Evolutionary conservation across 179 eudicot genomes (phyloP).

Genomic region (Kewa caespitosa): DNA sequence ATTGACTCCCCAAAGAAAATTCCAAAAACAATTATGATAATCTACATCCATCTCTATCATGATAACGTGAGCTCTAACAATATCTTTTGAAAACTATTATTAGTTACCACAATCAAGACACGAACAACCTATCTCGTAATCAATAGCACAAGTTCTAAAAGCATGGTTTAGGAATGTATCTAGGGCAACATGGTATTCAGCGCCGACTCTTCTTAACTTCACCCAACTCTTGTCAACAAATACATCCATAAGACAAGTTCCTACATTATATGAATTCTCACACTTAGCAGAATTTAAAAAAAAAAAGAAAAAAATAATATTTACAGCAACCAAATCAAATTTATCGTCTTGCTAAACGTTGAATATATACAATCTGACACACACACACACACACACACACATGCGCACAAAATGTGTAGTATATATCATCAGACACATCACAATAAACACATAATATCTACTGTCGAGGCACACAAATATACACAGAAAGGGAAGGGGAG

Average conservation of each 20-base stretch:
- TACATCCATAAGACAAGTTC: not conserved
- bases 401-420: too few species aligned
- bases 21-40: slow-evolving; percentile 3
- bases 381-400: too few species aligned
- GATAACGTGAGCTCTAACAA: not conserved
- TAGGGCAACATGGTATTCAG: not conserved
- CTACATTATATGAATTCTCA: too few species aligned
- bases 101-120: not conserved
- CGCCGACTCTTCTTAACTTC: not conserved
- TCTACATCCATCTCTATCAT: slow-evolving; percentile 2
- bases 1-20: not conserved
- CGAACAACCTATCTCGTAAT: not conserved
- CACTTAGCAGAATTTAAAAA: too few species aligned
- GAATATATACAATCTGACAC: too few species aligned
- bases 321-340: too few species aligned
- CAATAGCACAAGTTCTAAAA: not conserved
- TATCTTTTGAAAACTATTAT: not conserved
- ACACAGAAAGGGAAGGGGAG: too few species aligned
- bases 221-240: slow-evolving; percentile 12
- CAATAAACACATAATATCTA: too few species aligned
- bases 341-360: too few species aligned
- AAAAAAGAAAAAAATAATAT: too few species aligned
- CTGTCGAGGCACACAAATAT: too few species aligned
- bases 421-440: too few species aligned
- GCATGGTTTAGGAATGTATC: slow-evolving; percentile 1